A percentile compares a stretch with the other conserved stretches of the same genome.
These are phyloP conservation scores for Scortechinia acanthostroma DNA, from an alignment of 2,329 filamentous ascomycete genomes.

Conservation along the genomic window DNA sequence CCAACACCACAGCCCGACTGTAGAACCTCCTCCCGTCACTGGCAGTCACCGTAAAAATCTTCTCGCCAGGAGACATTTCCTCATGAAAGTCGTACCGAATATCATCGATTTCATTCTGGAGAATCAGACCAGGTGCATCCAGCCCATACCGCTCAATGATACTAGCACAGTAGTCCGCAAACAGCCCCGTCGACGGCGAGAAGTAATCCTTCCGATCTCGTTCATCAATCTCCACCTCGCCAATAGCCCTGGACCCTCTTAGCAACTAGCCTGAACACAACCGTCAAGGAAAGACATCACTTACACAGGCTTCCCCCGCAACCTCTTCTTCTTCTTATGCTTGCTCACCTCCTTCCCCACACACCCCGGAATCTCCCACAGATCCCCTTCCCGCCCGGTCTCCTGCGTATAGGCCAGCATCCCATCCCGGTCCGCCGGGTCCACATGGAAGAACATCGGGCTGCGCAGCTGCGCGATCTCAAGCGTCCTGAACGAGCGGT, in stretches of 20 bases:
- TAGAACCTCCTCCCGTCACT: constrained; percentile 38
- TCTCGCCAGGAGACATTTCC: constrained; percentile 31
- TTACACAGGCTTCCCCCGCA: constrained; percentile 16
- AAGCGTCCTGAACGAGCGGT: constrained; percentile 59
- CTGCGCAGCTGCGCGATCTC: constrained; percentile 68
- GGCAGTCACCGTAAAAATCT: constrained; percentile 60
- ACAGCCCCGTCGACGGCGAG: constrained; percentile 53
- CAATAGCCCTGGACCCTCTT: constrained; percentile 26
- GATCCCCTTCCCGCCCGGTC: constrained; percentile 49
- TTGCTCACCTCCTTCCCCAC: constrained; percentile 78
- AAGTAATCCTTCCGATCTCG: constrained; percentile 66
- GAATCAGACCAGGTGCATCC: constrained; percentile 37
- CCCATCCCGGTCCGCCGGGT: constrained; percentile 69
- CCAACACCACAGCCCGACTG: constrained; percentile 59
- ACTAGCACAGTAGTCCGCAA: constrained; percentile 51
- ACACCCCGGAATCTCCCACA: constrained; percentile 66
- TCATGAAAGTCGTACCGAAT: constrained; percentile 43
- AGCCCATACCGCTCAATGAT: constrained; percentile 53
- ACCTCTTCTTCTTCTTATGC: constrained; percentile 63
- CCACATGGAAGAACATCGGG: constrained; percentile 78
- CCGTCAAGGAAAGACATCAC: constrained; percentile 8
- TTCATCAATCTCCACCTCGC: constrained; percentile 48
- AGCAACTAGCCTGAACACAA: constrained; percentile 21
- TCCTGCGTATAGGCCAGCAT: constrained; percentile 64
- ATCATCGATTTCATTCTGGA: constrained; percentile 49